These are phyloP conservation scores for Tetrahymena borealis DNA, from an alignment of 73 alveolate genomes.

Conservation along the genomic window DNA sequence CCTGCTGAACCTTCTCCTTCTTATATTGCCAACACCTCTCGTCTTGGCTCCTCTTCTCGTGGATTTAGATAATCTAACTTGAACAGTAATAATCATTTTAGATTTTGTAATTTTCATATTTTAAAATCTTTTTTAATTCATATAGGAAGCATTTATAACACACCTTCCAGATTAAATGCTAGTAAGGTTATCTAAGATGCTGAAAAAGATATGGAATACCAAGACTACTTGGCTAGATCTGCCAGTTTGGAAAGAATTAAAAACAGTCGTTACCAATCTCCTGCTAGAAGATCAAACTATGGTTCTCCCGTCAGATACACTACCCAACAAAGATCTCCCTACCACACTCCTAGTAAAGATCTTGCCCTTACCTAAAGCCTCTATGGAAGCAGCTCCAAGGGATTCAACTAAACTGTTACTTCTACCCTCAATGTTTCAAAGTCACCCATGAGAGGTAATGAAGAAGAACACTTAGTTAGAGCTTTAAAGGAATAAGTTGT, in stretches of 20 bases:
- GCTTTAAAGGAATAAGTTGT: conserved; percentile 19
- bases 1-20: background rate
- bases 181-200: background rate
- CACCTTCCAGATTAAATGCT: background rate
- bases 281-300: conserved; percentile 7
- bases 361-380: conserved; percentile 8
- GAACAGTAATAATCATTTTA: background rate
- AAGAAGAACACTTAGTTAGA: conserved; percentile 34
- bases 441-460: background rate
- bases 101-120: background rate
- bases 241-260: background rate
- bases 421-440: background rate
- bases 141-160: background rate
- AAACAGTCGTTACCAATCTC: conserved; percentile 3
- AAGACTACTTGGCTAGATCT: background rate
- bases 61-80: background rate
- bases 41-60: background rate
- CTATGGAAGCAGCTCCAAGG: background rate
- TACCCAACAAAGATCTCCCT: conserved; percentile 2
- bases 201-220: background rate
- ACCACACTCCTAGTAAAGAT: conserved; percentile 6
- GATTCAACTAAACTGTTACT: background rate
- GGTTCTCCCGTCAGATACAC: background rate
- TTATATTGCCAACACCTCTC: background rate
- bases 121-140: background rate